A percentile compares a stretch with the other conserved stretches of the same genome.
These are phyloP conservation scores for Ceratocystis albifundus DNA, from an alignment of 2,329 filamentous ascomycete species.

Conservation along the genomic window DNA sequence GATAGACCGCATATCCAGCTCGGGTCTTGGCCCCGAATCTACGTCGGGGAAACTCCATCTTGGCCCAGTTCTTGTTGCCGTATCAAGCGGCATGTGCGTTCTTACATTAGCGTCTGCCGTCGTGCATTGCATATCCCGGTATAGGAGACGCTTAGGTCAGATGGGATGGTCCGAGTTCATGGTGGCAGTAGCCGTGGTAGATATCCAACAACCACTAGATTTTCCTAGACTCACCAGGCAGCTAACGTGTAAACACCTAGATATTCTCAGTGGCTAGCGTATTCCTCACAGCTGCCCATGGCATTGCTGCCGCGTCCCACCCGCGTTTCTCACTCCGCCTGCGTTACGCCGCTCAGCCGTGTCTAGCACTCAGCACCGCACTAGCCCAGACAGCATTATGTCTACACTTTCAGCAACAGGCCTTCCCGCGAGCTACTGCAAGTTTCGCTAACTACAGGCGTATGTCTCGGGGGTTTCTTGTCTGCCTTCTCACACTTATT, in stretches of 20 bases:
- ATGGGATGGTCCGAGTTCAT: slow-evolving; percentile 31
- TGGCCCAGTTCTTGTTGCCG: slow-evolving; percentile 32
- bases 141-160: slow-evolving; percentile 25
- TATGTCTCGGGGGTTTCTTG: slow-evolving; percentile 29
- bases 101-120: slow-evolving; percentile 30
- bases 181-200: slow-evolving; percentile 25
- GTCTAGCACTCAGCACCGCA: slow-evolving; percentile 30
- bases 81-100: slow-evolving; percentile 29
- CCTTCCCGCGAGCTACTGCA: slow-evolving; percentile 17
- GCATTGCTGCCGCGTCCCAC: not conserved
- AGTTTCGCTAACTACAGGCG: not conserved
- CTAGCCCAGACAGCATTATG: slow-evolving; percentile 33
- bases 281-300: not conserved
- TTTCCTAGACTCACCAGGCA: too few relatives aligned
- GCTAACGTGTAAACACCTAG: not conserved
- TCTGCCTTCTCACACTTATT: slow-evolving; percentile 29
- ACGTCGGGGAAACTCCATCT: slow-evolving; percentile 8
- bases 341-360: slow-evolving; percentile 31
- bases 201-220: not conserved
- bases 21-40: not conserved
- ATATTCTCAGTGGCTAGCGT: not conserved
- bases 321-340: slow-evolving; percentile 29
- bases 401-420: slow-evolving; percentile 30
- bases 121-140: slow-evolving; percentile 29
- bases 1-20: not conserved